Evolutionary conservation across 169 alveolate species (phyloP).

Genomic region (Plasmodium berghei): DNA sequence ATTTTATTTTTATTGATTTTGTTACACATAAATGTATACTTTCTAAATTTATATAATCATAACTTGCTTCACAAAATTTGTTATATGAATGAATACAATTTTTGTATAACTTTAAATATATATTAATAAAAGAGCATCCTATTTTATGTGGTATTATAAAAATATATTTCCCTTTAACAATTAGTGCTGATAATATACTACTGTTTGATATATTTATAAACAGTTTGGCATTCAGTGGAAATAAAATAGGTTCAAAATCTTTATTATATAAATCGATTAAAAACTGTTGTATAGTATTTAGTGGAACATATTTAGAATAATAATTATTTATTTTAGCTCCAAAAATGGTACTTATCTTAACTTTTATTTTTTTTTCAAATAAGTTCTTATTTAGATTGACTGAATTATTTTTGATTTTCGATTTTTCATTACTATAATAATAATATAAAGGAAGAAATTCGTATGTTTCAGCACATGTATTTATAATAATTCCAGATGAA

Average conservation of each 20-base stretch:
- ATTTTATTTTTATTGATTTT: constrained; percentile 21
- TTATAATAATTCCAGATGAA: neutral
- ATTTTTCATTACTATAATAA: too few species aligned
- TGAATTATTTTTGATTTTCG: too few species aligned
- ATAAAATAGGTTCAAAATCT: constrained; percentile 15
- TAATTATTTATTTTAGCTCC: constrained; percentile 35
- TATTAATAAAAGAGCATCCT: constrained; percentile 43
- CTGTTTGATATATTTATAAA: constrained; percentile 27
- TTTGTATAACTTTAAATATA: constrained; percentile 19
- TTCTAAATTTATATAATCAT: neutral
- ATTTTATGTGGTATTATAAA: constrained; percentile 50
- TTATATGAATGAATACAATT: neutral
- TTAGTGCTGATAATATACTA: constrained; percentile 21
- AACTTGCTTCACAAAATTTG: constrained; percentile 5
- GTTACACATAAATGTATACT: constrained; percentile 30
- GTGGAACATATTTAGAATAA: constrained; percentile 43
- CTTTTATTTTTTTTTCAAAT: constrained; percentile 14
- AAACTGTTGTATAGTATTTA: constrained; percentile 44
- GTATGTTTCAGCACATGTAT: neutral
- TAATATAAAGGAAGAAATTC: neutral
- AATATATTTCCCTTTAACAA: constrained; percentile 27
- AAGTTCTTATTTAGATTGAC: too few species aligned
- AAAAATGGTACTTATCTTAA: constrained; percentile 18
- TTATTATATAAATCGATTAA: constrained; percentile 28
- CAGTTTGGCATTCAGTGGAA: constrained; percentile 49